Conservation (phyloP, 345 rosid species). For the Salix suchowensis region DNA sequence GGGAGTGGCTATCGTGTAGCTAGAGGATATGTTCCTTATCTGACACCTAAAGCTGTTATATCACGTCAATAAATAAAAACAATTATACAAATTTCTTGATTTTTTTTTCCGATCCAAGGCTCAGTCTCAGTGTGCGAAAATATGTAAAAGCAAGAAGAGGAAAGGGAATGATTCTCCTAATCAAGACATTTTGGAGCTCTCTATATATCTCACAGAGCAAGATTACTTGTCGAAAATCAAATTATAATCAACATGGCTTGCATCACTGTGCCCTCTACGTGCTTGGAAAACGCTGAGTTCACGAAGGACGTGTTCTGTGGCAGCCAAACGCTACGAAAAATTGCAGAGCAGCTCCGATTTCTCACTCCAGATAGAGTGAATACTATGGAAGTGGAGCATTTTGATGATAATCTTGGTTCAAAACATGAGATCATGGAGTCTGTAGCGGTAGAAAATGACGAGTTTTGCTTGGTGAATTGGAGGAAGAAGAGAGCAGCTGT, state of each 20-base stretch:
- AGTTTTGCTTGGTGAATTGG: background rate
- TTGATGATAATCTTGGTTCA: background rate
- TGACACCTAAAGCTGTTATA: no score
- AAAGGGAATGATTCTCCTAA: no score
- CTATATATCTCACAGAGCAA: no score
- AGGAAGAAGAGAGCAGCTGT: conserved; percentile 36
- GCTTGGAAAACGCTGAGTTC: background rate
- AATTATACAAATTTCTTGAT: no score
- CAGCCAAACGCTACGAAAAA: conserved; percentile 12
- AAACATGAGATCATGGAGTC: background rate
- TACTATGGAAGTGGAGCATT: background rate
- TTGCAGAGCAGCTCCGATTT: conserved; percentile 22
- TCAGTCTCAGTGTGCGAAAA: no score
- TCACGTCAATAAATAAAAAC: no score
- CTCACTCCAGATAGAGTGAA: background rate
- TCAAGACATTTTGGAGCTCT: no score
- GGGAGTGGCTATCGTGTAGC: no score
- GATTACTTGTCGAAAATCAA: background rate
- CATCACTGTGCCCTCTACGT: background rate
- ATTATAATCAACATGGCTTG: background rate
- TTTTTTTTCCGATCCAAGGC: no score
- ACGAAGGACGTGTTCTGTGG: background rate
- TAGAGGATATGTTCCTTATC: no score
- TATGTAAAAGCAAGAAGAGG: no score
- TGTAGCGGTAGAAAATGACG: background rate